A percentile compares a stretch with the other conserved stretches of the same genome.
Conservation (phyloP, 2,329 filamentous ascomycete genomes). For the Diaporthe batatas region DNA sequence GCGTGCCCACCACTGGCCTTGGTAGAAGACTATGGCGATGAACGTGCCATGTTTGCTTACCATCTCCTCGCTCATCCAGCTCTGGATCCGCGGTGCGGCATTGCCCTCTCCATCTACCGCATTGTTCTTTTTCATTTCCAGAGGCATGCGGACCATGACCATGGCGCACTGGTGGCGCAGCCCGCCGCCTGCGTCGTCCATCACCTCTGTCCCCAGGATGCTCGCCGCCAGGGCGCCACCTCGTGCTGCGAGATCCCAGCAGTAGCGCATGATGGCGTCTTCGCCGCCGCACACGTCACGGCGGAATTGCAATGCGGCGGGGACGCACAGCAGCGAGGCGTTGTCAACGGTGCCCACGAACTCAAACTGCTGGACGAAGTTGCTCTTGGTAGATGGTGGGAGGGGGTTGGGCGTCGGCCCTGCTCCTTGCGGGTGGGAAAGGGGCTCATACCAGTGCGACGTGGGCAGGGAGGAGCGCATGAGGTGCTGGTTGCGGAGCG, state of each 20-base stretch:
- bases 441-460: slow-evolving; percentile 79
- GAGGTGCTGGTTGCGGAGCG: slow-evolving; percentile 80
- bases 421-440: slow-evolving; percentile 36
- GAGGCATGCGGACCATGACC: slow-evolving; percentile 79
- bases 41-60: slow-evolving; percentile 76
- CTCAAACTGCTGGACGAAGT: slow-evolving; percentile 79
- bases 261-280: slow-evolving; percentile 74
- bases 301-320: slow-evolving; percentile 79
- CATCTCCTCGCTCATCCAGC: slow-evolving; percentile 69
- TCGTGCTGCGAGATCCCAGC: slow-evolving; percentile 70
- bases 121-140: slow-evolving; percentile 54
- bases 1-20: slow-evolving; percentile 75
- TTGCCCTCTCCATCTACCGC: slow-evolving; percentile 12
- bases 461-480: slow-evolving; percentile 83
- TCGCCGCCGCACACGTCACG: slow-evolving; percentile 79
- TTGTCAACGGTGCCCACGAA: slow-evolving; percentile 83
- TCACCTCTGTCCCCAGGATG: slow-evolving; percentile 75
- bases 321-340: slow-evolving; percentile 77
- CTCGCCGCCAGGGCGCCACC: slow-evolving; percentile 73
- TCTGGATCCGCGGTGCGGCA: slow-evolving; percentile 5
- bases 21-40: slow-evolving; percentile 73
- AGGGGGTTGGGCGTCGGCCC: slow-evolving; percentile 55
- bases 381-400: slow-evolving; percentile 61
- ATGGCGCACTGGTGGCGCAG: slow-evolving; percentile 74
- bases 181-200: slow-evolving; percentile 75